Conservation (phyloP, 2,329 filamentous ascomycete genomes). For the Fusarium sp. region DNA sequence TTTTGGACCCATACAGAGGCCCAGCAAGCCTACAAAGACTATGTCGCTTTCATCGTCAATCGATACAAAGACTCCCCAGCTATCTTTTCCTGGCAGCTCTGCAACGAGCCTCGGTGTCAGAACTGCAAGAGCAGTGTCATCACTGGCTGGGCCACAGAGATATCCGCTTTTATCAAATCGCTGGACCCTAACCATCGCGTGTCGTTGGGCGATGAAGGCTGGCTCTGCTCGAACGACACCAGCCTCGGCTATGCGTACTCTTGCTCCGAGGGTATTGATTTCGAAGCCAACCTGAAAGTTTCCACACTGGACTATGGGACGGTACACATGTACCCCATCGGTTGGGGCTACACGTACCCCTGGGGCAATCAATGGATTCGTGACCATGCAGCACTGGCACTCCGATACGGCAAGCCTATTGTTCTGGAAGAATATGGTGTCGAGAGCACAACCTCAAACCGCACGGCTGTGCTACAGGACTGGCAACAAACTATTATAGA, state of each 20-base stretch:
- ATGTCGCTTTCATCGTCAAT: neutral
- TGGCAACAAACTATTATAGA: neutral
- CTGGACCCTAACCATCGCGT: neutral
- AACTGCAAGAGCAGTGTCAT: neutral
- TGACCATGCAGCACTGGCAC: neutral
- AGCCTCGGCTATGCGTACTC: neutral
- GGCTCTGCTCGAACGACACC: neutral
- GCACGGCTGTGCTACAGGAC: neutral
- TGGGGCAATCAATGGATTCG: conserved; percentile 10
- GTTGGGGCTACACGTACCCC: neutral
- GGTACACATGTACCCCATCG: conserved; percentile 2
- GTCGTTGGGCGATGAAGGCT: neutral
- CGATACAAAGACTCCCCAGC: neutral
- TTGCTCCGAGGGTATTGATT: neutral
- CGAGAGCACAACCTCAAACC: neutral
- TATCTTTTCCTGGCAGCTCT: conserved; percentile 8
- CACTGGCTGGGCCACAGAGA: neutral
- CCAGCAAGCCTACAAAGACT: neutral
- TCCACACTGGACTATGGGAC: neutral
- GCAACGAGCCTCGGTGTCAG: neutral
- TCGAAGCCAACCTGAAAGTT: neutral
- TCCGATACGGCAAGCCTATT: neutral
- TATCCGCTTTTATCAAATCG: neutral
- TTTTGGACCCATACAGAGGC: neutral
- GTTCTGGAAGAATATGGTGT: conserved; percentile 1